phyloP scores from a whole-genome alignment of 2,329 filamentous ascomycete genomes.

The Sordariomycetes sp. region DNA sequence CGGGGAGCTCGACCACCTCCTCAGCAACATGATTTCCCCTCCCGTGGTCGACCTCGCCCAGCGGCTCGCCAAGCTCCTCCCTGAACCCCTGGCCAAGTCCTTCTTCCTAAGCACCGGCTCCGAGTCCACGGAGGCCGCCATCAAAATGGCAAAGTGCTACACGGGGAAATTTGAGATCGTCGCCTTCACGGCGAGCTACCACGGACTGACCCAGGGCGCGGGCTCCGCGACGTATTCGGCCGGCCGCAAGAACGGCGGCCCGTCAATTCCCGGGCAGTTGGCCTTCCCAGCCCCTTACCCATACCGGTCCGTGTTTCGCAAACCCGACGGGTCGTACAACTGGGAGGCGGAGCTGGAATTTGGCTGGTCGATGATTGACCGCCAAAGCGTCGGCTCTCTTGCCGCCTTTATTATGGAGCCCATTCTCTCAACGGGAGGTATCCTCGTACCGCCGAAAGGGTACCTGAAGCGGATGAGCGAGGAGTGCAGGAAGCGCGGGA shows the following conservation, averaged over 20 bases:
- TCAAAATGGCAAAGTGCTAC: conserved; percentile 51
- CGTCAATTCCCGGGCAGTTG: conserved; percentile 42
- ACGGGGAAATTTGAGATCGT: conserved; percentile 57
- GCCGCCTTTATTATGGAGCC: conserved; percentile 54
- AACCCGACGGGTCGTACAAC: conserved; percentile 49
- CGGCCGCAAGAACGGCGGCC: conserved; percentile 33
- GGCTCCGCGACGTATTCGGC: conserved; percentile 41
- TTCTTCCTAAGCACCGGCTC: conserved; percentile 47
- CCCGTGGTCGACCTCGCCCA: conserved; percentile 43
- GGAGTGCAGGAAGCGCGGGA: conserved; percentile 41
- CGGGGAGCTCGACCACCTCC: conserved; percentile 41
- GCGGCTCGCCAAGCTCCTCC: conserved; percentile 33
- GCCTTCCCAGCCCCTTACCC: conserved; percentile 48
- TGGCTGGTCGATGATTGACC: conserved; percentile 50
- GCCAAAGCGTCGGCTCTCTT: conserved; percentile 45
- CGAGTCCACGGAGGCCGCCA: conserved; percentile 48
- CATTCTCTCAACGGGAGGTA: conserved; percentile 45
- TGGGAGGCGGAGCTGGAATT: conserved; percentile 56
- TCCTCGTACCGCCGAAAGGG: conserved; percentile 41
- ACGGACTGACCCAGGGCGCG: conserved; percentile 47
- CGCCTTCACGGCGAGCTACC: conserved; percentile 45
- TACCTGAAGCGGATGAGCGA: conserved; percentile 41
- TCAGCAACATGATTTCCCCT: conserved; percentile 43
- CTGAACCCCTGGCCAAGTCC: conserved; percentile 35
- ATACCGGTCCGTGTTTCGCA: conserved; percentile 51